These are phyloP conservation scores for Pichia sp. DNA, from an alignment of 1,139 yeast species.

Conservation along the genomic window DNA sequence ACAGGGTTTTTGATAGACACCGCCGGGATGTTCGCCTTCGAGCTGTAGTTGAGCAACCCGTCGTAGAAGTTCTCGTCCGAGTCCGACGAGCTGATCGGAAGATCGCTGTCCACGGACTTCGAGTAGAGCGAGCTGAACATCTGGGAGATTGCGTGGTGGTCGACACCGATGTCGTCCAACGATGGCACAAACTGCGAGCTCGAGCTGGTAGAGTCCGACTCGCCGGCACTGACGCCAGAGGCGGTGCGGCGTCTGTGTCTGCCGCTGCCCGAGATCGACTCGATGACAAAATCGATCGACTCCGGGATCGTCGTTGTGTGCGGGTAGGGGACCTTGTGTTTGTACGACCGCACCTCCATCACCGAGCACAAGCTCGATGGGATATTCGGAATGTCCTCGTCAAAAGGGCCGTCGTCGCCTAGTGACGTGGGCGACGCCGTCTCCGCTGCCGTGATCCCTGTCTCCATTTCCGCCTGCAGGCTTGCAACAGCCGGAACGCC, in stretches of 20 bases:
- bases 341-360: conserved; percentile 23
- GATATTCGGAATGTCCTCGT: conserved; percentile 18
- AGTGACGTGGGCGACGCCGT: not conserved
- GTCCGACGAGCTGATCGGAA: conserved; percentile 6
- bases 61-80: conserved; percentile 20
- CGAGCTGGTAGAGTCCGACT: not conserved
- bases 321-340: conserved; percentile 19
- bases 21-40: conserved; percentile 11
- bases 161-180: conserved; percentile 8
- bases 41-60: conserved; percentile 27
- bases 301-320: conserved; percentile 12
- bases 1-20: conserved; percentile 15
- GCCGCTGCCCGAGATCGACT: conserved; percentile 1
- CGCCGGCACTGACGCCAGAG: not conserved
- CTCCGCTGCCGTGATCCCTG: not conserved
- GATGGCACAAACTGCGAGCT: not conserved
- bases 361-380: conserved; percentile 28
- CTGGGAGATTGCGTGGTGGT: conserved; percentile 21
- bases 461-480: not conserved
- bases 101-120: conserved; percentile 6
- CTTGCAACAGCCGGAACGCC: not conserved
- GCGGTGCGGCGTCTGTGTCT: not conserved
- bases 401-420: not conserved
- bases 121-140: conserved; percentile 25
- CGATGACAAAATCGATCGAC: conserved; percentile 14